phyloP scores from a whole-genome alignment of 768 basidiomycete species.

The Boletus barrowsii region DNA sequence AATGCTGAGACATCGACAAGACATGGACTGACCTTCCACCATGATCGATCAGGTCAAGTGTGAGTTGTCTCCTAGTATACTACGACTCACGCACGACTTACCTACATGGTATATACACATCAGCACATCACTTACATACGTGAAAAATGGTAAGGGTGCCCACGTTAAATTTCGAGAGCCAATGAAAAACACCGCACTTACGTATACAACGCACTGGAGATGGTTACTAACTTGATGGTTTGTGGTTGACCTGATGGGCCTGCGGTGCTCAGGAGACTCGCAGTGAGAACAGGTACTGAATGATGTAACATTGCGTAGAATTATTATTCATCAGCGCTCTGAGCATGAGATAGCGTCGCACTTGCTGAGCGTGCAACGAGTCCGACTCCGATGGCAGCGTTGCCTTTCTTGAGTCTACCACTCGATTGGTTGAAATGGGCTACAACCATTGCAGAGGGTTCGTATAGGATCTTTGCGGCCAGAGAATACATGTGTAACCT shows the following conservation, averaged over 20 bases:
- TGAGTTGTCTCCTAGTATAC: not conserved
- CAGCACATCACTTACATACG: no score
- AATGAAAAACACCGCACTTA: not conserved
- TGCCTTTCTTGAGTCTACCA: not conserved
- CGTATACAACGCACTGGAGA: not conserved
- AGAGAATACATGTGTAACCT: no score
- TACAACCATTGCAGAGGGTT: no score
- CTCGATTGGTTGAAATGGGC: not conserved
- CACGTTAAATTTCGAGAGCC: not conserved
- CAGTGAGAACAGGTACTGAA: not conserved
- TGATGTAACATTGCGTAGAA: not conserved
- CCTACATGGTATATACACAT: not conserved
- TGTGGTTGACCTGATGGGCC: not conserved
- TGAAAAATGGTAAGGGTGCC: not conserved
- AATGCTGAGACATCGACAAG: not conserved
- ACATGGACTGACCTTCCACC: not conserved
- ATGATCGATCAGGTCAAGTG: no score
- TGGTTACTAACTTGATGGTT: not conserved
- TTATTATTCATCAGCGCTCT: not conserved
- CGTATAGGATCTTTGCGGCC: no score
- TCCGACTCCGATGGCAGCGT: not conserved
- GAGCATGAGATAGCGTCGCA: not conserved
- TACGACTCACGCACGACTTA: not conserved
- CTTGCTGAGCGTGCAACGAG: not conserved
- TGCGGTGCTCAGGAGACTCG: not conserved